phyloP scores from a whole-genome alignment of 768 basidiomycete genomes.

The Coprinopsis cinerea region DNA sequence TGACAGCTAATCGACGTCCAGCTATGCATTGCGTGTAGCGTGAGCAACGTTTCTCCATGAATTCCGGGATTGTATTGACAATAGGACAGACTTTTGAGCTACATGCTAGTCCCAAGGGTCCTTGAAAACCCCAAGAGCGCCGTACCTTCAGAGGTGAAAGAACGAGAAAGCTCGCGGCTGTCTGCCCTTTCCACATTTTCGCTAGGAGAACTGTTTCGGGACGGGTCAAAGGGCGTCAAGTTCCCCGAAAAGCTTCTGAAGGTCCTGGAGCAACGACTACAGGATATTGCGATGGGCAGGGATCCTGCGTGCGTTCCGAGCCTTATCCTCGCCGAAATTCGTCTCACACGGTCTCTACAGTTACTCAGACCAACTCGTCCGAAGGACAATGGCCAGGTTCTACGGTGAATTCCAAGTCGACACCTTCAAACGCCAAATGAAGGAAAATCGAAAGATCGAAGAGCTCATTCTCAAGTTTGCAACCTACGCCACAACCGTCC shows the following conservation, averaged over 20 bases:
- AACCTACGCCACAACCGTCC: conserved; percentile 77
- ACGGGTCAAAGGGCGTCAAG: conserved; percentile 78
- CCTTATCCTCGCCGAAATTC: background rate
- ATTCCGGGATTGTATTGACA: conserved; percentile 12
- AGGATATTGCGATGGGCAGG: conserved; percentile 91
- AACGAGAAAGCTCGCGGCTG: conserved; percentile 64
- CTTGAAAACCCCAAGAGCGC: conserved; percentile 25
- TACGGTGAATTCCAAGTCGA: conserved; percentile 87
- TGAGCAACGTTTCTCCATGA: conserved; percentile 35
- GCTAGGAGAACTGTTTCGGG: conserved; percentile 78
- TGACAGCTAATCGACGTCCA: conserved; percentile 21
- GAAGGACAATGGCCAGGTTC: conserved; percentile 88
- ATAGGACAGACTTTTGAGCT: conserved; percentile 57
- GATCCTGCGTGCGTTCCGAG: conserved; percentile 67
- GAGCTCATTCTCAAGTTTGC: conserved; percentile 96
- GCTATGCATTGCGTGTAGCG: conserved; percentile 82
- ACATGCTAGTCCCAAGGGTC: conserved; percentile 61
- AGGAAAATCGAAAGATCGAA: conserved; percentile 95
- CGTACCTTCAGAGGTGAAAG: conserved; percentile 34
- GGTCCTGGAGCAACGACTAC: conserved; percentile 82
- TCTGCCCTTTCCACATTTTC: conserved; percentile 63
- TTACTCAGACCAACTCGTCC: conserved; percentile 84
- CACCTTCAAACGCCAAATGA: conserved; percentile 82
- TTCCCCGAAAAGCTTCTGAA: conserved; percentile 94
- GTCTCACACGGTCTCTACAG: conserved; percentile 31